Conservation (phyloP, 257 asterid genomes). For the Ocimum tenuiflorum region DNA sequence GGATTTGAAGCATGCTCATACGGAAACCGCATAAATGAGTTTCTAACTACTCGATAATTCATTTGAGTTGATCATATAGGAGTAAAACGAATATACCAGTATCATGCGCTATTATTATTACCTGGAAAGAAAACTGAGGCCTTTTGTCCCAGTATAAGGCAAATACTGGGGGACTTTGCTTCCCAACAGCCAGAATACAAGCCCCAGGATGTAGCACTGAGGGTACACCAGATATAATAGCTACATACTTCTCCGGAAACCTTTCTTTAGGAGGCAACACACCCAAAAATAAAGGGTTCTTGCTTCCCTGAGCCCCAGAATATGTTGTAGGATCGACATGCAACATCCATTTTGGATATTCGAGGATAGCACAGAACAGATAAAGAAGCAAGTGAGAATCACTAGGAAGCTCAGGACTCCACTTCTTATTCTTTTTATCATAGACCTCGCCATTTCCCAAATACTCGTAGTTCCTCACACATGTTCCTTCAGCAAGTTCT, state of each 20-base stretch:
- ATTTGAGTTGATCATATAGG: not conserved
- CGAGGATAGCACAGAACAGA: slow-evolving; percentile 89
- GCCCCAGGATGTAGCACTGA: slow-evolving; percentile 93
- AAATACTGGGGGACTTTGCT: slow-evolving; percentile 77
- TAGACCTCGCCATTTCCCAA: slow-evolving; percentile 68
- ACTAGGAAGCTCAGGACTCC: slow-evolving; percentile 72
- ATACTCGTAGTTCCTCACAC: slow-evolving; percentile 87
- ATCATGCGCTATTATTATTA: slow-evolving; percentile 22
- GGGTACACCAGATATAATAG: slow-evolving; percentile 71
- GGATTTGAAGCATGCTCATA: not conserved
- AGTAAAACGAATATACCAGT: not conserved
- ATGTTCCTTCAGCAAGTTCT: slow-evolving; percentile 96
- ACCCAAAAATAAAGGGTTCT: slow-evolving; percentile 86
- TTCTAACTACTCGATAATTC: not conserved
- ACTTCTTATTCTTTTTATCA: slow-evolving; percentile 63
- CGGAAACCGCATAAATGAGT: not conserved
- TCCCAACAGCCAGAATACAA: slow-evolving; percentile 78
- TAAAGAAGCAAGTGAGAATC: slow-evolving; percentile 89
- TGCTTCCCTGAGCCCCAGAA: slow-evolving; percentile 78
- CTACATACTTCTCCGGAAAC: slow-evolving; percentile 85
- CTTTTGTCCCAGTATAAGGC: slow-evolving; percentile 86
- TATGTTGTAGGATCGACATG: slow-evolving; percentile 81
- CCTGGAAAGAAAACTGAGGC: slow-evolving; percentile 95
- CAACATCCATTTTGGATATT: slow-evolving; percentile 94
- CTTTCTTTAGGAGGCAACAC: slow-evolving; percentile 85